These are phyloP conservation scores for Claviceps purpurea DNA, from an alignment of 2,329 filamentous ascomycete genomes.

Conservation along the genomic window DNA sequence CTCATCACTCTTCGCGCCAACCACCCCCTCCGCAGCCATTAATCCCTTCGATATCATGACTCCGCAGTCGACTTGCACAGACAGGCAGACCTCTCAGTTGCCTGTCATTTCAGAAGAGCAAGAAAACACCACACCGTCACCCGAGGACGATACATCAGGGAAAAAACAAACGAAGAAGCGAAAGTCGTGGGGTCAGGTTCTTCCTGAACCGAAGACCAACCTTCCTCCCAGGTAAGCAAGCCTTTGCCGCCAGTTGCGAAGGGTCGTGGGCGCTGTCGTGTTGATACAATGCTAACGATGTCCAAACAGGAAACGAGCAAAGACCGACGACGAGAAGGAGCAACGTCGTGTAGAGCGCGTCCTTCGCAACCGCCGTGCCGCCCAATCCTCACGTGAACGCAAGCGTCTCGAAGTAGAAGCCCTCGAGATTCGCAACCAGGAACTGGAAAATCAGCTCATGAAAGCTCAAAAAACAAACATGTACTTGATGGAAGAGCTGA, in stretches of 20 bases:
- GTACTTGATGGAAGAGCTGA: conserved; percentile 35
- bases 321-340: conserved; percentile 98
- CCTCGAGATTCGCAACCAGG: conserved; percentile 61
- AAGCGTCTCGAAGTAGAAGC: conserved; percentile 82
- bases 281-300: conserved; percentile 7
- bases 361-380: conserved; percentile 86
- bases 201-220: conserved; percentile 93
- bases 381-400: conserved; percentile 89
- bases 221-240: conserved; percentile 68
- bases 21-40: conserved; percentile 22
- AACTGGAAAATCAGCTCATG: conserved; percentile 50
- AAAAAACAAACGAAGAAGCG: conserved; percentile 82
- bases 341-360: conserved; percentile 95
- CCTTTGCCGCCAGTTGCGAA: too few relatives aligned
- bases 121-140: conserved; percentile 3
- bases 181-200: conserved; percentile 96
- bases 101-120: conserved; percentile 14
- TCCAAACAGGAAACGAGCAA: conserved; percentile 69
- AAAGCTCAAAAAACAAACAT: conserved; percentile 43
- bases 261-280: too few relatives aligned
- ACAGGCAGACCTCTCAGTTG: conserved; percentile 13
- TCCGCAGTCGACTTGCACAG: conserved; percentile 26
- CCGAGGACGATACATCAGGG: conserved; percentile 22
- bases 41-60: conserved; percentile 38
- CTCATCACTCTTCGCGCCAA: conserved; percentile 32